Evolutionary conservation across 2,329 filamentous ascomycete genomes (phyloP).

Genomic region (Colletotrichum sp.): DNA sequence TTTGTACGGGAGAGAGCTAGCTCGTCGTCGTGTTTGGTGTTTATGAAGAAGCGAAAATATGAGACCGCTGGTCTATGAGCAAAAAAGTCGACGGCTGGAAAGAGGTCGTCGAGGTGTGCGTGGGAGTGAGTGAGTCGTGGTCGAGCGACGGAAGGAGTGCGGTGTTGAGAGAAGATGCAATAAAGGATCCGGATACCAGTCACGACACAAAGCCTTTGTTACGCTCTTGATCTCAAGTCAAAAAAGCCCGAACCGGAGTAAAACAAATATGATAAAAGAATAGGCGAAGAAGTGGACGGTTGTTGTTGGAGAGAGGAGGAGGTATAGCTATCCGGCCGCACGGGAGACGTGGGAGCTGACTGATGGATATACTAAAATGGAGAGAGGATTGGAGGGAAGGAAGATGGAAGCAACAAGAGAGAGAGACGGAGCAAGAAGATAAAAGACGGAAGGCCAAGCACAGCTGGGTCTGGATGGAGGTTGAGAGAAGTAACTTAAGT

Average conservation of each 20-base stretch:
- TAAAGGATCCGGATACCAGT: constrained; percentile 19
- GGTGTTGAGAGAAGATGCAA: constrained; percentile 3
- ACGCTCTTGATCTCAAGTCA: not conserved
- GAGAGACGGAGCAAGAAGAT: constrained; percentile 19
- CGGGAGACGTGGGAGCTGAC: not conserved
- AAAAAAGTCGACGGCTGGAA: constrained; percentile 1
- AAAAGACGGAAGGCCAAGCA: constrained; percentile 18
- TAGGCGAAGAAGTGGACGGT: constrained; percentile 13
- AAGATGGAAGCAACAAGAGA: not conserved
- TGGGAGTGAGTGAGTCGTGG: constrained; percentile 7
- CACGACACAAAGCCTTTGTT: constrained; percentile 19
- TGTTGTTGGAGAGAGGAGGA: not conserved
- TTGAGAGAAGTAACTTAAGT: constrained; percentile 20
- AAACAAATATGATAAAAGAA: constrained; percentile 18
- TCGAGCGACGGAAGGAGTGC: constrained; percentile 4
- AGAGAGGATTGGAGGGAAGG: not conserved
- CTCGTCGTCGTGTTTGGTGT: constrained; percentile 15
- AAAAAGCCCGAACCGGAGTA: constrained; percentile 7
- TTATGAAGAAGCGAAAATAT: constrained; percentile 15
- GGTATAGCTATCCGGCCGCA: constrained; percentile 13
- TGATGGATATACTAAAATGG: constrained; percentile 8
- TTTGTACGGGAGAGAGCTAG: constrained; percentile 19
- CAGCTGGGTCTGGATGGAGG: constrained; percentile 7
- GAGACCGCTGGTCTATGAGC: constrained; percentile 19
- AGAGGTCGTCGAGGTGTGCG: constrained; percentile 12